Evolutionary conservation across 2,329 filamentous ascomycete genomes (phyloP).

Genomic region (Seiridium unicorne): DNA sequence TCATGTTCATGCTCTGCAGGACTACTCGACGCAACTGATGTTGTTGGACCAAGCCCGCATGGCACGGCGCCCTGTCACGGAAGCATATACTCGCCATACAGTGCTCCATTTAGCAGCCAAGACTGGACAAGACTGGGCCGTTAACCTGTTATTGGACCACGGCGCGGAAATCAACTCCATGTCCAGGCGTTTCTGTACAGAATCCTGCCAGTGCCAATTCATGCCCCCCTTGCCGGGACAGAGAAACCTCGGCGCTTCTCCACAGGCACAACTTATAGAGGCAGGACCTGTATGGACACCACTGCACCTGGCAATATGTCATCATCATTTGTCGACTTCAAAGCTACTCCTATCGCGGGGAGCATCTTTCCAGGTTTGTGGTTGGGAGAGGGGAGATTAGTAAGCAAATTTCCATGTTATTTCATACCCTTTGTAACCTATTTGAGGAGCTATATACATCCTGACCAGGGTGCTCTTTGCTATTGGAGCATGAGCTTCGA

Average conservation of each 20-base stretch:
- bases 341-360: not conserved
- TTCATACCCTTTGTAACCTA: too few relatives aligned
- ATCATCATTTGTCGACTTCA: not conserved
- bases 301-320: not conserved
- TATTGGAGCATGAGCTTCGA: too few relatives aligned
- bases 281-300: not conserved
- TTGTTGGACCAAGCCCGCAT: too few relatives aligned
- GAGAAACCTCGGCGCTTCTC: not conserved
- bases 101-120: slow-evolving; percentile 19
- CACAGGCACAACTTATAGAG: not conserved
- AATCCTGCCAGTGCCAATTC: slow-evolving; percentile 4
- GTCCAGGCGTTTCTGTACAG: slow-evolving; percentile 14
- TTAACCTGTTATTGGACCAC: slow-evolving; percentile 17
- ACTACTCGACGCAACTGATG: not conserved
- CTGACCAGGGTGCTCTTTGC: too few relatives aligned
- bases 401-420: too few relatives aligned
- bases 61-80: too few relatives aligned
- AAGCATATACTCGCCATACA: slow-evolving; percentile 10
- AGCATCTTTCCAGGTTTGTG: not conserved
- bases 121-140: slow-evolving; percentile 15
- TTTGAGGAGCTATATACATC: too few relatives aligned
- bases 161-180: slow-evolving; percentile 17
- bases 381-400: not conserved
- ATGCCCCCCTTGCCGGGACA: not conserved
- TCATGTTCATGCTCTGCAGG: not conserved